Evolutionary conservation across 495 filamentous ascomycete genomes (phyloP), one percentile per base, ranked within the genome.

Genomic region (Penicillium cinerascens): DNA sequence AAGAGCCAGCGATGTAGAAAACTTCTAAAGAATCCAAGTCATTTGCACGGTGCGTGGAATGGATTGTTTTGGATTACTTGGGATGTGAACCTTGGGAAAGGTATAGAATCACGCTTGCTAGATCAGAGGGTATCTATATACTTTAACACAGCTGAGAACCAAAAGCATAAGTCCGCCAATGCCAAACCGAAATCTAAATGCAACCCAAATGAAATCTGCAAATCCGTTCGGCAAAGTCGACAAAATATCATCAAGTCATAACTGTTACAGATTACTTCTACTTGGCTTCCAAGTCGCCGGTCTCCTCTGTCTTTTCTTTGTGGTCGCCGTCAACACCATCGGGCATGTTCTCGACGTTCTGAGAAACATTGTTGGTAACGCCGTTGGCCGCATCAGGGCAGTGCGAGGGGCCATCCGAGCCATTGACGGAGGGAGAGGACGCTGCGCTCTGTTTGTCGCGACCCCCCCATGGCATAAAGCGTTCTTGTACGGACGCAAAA

Each of bases 401-500:
- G 2, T 18, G 22, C 8, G 44, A 15, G 27, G 40, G 16, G 13
- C 23, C 39, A 9, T 47, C 45, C 8, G 33, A 21, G 18, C 42
- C 49, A 16, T 64, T 55, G 17, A 50, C 54, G 1, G 59, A 65
- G 2, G 60, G 55, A 1, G 58, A 64, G 0, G 67, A 67, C 0
- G 66, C 55, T 3, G 50, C 41, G 25, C 54, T 61, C 25, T 65
- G 59, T 37, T 74, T 74, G 16, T 70, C 66, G 13, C 68, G 71
- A 3, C 35, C 42, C 67, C 35, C 42, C 67, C 69, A 70, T 3
- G 72, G 67, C 4, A 66, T 52, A 11, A 72, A n/a, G 15, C 43
- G 57, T 15, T 56, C 68, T 26, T 75, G 70, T 0, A 77, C 55
- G 1, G 72, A 71, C 40, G 60, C 66, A 29, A 75, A 65, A 26